Evolutionary conservation across 208 protist genomes (phyloP).

Genomic region (Acanthamoeba lenticulata): DNA sequence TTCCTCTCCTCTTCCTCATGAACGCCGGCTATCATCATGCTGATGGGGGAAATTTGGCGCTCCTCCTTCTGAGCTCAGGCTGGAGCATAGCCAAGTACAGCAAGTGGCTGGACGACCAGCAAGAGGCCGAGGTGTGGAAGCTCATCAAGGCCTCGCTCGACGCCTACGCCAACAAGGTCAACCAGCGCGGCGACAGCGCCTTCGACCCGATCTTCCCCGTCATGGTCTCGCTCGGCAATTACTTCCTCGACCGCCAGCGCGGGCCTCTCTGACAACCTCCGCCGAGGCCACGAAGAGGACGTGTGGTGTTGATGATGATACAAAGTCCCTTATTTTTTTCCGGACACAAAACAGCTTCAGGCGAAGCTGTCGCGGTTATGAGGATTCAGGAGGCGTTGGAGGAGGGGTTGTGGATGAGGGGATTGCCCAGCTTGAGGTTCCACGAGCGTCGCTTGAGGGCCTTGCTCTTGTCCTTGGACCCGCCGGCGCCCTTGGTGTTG

Average conservation of each 20-base stretch:
- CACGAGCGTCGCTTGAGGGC: slow-evolving; percentile 7
- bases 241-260: slow-evolving; percentile 47
- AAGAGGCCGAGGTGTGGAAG: slow-evolving; percentile 56
- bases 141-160: slow-evolving; percentile 52
- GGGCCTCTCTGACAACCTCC: neutral
- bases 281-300: no score
- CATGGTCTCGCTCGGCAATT: slow-evolving; percentile 58
- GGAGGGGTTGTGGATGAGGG: neutral
- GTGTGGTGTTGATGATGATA: no score
- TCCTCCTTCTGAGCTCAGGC: neutral
- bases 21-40: neutral
- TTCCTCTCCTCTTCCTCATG: neutral
- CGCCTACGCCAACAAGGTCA: slow-evolving; percentile 63
- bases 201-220: slow-evolving; percentile 61
- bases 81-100: slow-evolving; percentile 68
- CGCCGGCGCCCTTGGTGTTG: neutral
- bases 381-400: no score
- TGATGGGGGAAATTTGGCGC: neutral
- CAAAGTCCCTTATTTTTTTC: no score
- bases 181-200: slow-evolving; percentile 26
- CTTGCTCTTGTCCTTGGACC: neutral
- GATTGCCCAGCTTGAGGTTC: slow-evolving; percentile 4
- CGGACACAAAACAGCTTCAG: no score
- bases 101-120: slow-evolving; percentile 62
- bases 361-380: no score